Percentiles rank a stretch among this genome's conserved stretches.
Conservation (phyloP, 805 yeast genomes). For the Pichia ethanolica region DNA sequence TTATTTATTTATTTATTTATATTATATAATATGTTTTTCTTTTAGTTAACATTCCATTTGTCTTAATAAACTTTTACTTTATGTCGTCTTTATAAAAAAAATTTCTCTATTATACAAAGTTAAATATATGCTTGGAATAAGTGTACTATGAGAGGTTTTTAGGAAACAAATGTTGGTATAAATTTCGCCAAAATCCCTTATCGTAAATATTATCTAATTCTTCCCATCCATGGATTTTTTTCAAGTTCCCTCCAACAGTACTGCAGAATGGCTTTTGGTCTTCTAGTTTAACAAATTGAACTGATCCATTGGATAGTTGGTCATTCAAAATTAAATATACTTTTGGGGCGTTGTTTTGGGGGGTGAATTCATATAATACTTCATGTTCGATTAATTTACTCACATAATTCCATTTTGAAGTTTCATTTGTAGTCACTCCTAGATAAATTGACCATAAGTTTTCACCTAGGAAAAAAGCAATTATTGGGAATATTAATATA, state of each 20-base stretch:
- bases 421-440: constrained; percentile 53
- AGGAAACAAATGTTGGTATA: constrained; percentile 29
- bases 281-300: constrained; percentile 7
- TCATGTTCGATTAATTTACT: constrained; percentile 29
- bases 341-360: background rate
- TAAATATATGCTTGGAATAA: no score
- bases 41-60: background rate
- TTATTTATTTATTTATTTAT: background rate
- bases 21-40: background rate
- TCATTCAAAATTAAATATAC: constrained; percentile 3
- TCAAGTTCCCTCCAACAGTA: constrained; percentile 1
- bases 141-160: background rate
- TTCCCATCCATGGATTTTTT: constrained; percentile 19
- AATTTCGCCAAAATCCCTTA: constrained; percentile 37
- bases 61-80: background rate
- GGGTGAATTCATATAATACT: constrained; percentile 22
- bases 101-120: no score
- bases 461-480: constrained; percentile 31
- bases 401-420: constrained; percentile 47
- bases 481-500: constrained; percentile 30
- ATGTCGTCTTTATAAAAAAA: background rate
- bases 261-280: constrained; percentile 7
- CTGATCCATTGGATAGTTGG: constrained; percentile 2
- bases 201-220: constrained; percentile 42
- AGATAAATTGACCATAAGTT: constrained; percentile 42